A percentile compares a stretch with the other conserved stretches of the same genome.
Evolutionary conservation across 495 filamentous ascomycete genomes (phyloP).

Genomic region (Podospora pseudocomata): DNA sequence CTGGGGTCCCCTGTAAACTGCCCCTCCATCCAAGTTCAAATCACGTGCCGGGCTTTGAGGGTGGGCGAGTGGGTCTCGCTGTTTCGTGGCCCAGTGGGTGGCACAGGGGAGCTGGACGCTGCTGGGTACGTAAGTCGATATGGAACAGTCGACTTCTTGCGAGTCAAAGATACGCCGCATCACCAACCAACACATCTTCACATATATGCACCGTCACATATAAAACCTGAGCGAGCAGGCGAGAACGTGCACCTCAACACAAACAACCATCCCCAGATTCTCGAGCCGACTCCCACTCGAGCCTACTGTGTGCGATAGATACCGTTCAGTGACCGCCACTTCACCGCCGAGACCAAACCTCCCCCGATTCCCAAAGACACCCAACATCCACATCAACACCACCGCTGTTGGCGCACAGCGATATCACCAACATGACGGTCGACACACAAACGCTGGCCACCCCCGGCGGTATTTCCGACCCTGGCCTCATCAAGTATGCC

Average conservation of each 20-base stretch:
- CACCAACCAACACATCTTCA: slow-evolving; percentile 1
- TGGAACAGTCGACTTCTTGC: slow-evolving; percentile 11
- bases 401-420: background rate
- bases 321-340: background rate
- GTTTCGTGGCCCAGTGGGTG: background rate
- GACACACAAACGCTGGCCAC: slow-evolving; percentile 37
- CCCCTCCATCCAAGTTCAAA: background rate
- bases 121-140: slow-evolving; percentile 12
- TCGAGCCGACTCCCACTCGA: background rate
- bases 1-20: background rate
- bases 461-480: slow-evolving; percentile 55
- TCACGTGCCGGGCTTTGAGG: background rate
- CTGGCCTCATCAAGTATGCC: slow-evolving; percentile 55
- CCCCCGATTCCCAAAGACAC: background rate
- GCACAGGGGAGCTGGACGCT: slow-evolving; percentile 11
- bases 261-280: background rate
- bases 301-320: background rate
- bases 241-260: background rate
- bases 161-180: slow-evolving; percentile 19
- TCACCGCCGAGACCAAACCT: background rate
- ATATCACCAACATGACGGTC: slow-evolving; percentile 26
- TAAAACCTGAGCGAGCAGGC: background rate
- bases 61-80: background rate
- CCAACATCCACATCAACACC: background rate
- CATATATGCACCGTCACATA: background rate